These are phyloP conservation scores for Backusella liffmaniae DNA, from an alignment of 192 early-diverging fungal species.

Conservation along the genomic window DNA sequence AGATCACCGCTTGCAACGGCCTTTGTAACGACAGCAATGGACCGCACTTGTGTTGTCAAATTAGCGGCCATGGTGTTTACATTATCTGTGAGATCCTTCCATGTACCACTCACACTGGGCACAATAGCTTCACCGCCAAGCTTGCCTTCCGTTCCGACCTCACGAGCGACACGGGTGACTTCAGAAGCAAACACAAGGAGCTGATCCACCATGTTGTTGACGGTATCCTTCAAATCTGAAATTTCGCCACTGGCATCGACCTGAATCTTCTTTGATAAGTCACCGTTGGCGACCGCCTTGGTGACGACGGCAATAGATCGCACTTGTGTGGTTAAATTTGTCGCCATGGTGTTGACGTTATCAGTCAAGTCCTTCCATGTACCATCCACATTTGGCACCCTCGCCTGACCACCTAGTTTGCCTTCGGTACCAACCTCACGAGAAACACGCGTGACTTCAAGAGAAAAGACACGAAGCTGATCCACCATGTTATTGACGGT, in stretches of 20 bases:
- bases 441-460: slow-evolving; percentile 62
- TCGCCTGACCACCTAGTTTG: slow-evolving; percentile 72
- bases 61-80: slow-evolving; percentile 62
- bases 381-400: slow-evolving; percentile 67
- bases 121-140: slow-evolving; percentile 51
- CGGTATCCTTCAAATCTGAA: slow-evolving; percentile 63
- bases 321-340: slow-evolving; percentile 64
- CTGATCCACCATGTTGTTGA: slow-evolving; percentile 78
- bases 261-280: slow-evolving; percentile 60
- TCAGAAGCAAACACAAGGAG: slow-evolving; percentile 58
- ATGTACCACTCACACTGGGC: slow-evolving; percentile 43
- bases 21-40: slow-evolving; percentile 58
- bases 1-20: slow-evolving; percentile 61
- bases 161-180: slow-evolving; percentile 34
- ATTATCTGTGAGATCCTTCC: slow-evolving; percentile 58
- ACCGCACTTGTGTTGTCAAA: slow-evolving; percentile 56
- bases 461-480: slow-evolving; percentile 55
- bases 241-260: slow-evolving; percentile 68
- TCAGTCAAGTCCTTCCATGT: slow-evolving; percentile 73
- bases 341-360: slow-evolving; percentile 67
- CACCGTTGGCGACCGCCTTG: slow-evolving; percentile 54
- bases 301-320: slow-evolving; percentile 65
- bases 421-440: slow-evolving; percentile 69
- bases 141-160: slow-evolving; percentile 56
- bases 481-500: slow-evolving; percentile 66